Base-by-base conservation (phyloP, 352 stramenopile genomes). In the Phytophthora sojae region DNA sequence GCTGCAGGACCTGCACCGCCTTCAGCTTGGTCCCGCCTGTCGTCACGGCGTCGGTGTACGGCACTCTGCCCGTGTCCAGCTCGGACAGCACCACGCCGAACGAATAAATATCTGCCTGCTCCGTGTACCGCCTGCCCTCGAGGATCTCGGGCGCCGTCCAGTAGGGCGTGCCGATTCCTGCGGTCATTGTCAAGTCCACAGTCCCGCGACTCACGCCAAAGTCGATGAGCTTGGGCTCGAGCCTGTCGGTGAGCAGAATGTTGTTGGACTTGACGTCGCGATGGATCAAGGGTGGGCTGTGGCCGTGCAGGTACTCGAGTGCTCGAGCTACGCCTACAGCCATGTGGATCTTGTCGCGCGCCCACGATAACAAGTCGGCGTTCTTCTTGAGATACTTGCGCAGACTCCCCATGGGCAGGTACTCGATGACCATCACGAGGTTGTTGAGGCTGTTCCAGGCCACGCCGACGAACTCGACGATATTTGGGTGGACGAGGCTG, bases 91-190 rank as follows among this genome's bases (percentile, higher is more conserved):
- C 67, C 1, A 91, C 80, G 29, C 84, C 86, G 62, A 90, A 88
- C 42, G 79, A 85, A 65, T 89, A 93, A 23, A 93, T 82, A 61
- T 93, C 86, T 11, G 83, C 77, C 47, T 86, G 78, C 39, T 87
- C 73, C 15, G 74, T 83, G 69, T 86, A 93, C 11, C 63, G 57
- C 21, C 86, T 67, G 35, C 79, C 79, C 19, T 80, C 56, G 12
- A 93, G 64, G 17, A 96, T 67, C 61, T 97, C 90, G 0, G 89
- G 90, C 0, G 90, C 88, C 11, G 88, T 91, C 78, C 93, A 97
- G 49, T 90, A 89, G 7, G 85, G 82, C 17, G 89, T 97, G 6
- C 90, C 90, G 21, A 92, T 91, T 49, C 91, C 86, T 7, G 86
- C 52, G 75, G 80, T 76, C 91, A 86, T 56, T 30, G 37, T 60